Base-by-base conservation (phyloP, 2,329 filamentous ascomycete species). In the Clarireedia hainanense region DNA sequence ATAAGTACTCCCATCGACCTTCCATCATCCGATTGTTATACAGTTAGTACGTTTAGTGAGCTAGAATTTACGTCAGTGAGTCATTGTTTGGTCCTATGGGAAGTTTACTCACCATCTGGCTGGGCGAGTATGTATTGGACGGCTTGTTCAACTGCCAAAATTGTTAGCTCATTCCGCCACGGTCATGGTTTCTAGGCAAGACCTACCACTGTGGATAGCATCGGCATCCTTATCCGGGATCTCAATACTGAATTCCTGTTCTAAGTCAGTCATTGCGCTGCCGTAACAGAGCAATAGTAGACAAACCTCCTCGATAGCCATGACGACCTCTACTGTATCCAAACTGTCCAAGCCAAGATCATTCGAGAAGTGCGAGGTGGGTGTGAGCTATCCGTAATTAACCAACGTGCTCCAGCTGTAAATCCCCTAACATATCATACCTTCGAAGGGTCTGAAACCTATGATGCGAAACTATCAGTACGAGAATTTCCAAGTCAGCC, bases 291-390 rank as follows among this genome's bases (percentile, higher is more conserved):
- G 17, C 23, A 40, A 26, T 17, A 30, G 15, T 48, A 57, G 53
- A 61, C 61, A 55, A 66, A 91, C 88, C 85, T 99, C 94, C 83
- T 99, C 94, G 76, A 99, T 97, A 64, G 94, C 94, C 94, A 99
- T 99, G 68, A 99, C 94, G 65, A 99, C 94, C 81, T 99, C 94
- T 62, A 99, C 94, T 62, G 94, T 96, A 74, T 99, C 94, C 74
- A 99, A 83, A 76, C 88, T 95, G 79, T 99, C 94, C 69, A 99
- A 80, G 64, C 91, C 94, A 62, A 99, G 88, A 76, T 99, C 92
- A 74, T 96, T 97, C 71, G 90, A 82, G 77, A 99, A 99, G 82
- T 97, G 91, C 58, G 92, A 86, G 53, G 78, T 80, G 61, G 83
- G 76, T 69, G 85, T 89, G 72, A 99, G 89, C 92, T 97, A 67